Evolutionary conservation across 768 basidiomycete species (phyloP).

Genomic region (Lentinula detonsa): DNA sequence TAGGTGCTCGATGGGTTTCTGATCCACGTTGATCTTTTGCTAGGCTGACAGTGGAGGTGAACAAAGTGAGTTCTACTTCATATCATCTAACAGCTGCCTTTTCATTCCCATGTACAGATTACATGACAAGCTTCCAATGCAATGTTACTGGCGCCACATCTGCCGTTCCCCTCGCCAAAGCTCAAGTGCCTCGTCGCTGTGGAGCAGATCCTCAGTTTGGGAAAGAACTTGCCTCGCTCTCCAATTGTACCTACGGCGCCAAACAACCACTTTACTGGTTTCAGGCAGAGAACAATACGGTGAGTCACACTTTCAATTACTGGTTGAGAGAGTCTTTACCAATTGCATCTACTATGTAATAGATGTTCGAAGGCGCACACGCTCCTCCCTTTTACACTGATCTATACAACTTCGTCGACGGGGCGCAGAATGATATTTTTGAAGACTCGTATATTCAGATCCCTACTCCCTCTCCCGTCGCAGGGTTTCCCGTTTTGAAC

Average conservation of each 20-base stretch:
- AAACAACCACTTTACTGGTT: conserved; percentile 71
- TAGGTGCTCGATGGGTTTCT: neutral
- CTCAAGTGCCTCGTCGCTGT: conserved; percentile 61
- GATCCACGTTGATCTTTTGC: neutral
- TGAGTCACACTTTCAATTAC: conserved; percentile 22
- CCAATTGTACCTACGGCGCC: conserved; percentile 70
- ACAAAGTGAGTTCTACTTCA: conserved; percentile 40
- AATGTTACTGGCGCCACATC: conserved; percentile 50
- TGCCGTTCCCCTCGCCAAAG: conserved; percentile 41
- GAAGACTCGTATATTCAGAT: conserved; percentile 43
- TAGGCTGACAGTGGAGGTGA: conserved; percentile 51
- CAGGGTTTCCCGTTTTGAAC: conserved; percentile 25
- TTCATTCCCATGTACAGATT: conserved; percentile 30
- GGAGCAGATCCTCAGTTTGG: conserved; percentile 50
- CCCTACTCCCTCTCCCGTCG: conserved; percentile 38
- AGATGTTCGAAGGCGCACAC: conserved; percentile 63
- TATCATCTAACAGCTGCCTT: neutral
- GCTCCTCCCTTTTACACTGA: conserved; percentile 64
- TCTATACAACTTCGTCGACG: conserved; percentile 66
- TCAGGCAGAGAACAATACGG: conserved; percentile 57
- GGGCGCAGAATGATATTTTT: conserved; percentile 72
- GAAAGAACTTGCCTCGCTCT: conserved; percentile 29
- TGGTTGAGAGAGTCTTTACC: no score
- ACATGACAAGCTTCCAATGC: conserved; percentile 75
- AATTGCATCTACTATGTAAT: neutral